Evolutionary conservation across 495 filamentous ascomycete species (phyloP), one percentile per base, ranked within the genome.

Genomic region (Trichocladium uniseriatum): DNA sequence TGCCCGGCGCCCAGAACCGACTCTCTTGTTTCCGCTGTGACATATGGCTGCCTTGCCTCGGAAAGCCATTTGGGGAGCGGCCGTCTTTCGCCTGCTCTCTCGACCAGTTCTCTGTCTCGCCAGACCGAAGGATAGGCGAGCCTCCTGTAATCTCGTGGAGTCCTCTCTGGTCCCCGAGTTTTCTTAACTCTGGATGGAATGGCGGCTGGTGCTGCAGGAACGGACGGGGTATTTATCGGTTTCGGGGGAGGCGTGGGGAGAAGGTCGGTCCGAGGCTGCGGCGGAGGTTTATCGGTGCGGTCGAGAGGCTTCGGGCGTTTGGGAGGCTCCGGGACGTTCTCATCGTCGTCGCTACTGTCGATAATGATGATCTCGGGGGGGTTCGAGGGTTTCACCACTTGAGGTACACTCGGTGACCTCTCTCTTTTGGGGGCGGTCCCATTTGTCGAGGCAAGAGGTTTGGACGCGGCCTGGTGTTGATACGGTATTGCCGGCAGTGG

Each of bases 41-140:
- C 27, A 41, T 74, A 74, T 8, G 71, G 71, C 6, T 49, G 59
- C 8, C 49, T 28, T 1, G 15, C 27, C 6, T 48, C 20, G 3
- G 48, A 42, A 27, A 60, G 48, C 45, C 48, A 59, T 5, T 22
- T 38, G 0, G 45, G 42, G 5, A 8, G 7, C 6, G 22, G 19
- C 3, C 22, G 22, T 3, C 8, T 2, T 5, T 38, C 27, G 5
- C n/a, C 32, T 5, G 19, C 5, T 19, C 20, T 10, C n/a, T 22
- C 20, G 2, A 2, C 15, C 8, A 19, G 6, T 5, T 9, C 37
- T 2, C 21, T 15, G 8, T 22, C 44, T 16, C 50, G 40, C 57
- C 55, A 51, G 8, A 41, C 41, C 14, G 32, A 18, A 5, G 47
- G 36, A 18, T 55, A 51, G 5, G 55, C 55, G 2, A 49, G 44